Conservation (phyloP, 805 yeast genomes). For the Hyphopichia homilentoma region DNA sequence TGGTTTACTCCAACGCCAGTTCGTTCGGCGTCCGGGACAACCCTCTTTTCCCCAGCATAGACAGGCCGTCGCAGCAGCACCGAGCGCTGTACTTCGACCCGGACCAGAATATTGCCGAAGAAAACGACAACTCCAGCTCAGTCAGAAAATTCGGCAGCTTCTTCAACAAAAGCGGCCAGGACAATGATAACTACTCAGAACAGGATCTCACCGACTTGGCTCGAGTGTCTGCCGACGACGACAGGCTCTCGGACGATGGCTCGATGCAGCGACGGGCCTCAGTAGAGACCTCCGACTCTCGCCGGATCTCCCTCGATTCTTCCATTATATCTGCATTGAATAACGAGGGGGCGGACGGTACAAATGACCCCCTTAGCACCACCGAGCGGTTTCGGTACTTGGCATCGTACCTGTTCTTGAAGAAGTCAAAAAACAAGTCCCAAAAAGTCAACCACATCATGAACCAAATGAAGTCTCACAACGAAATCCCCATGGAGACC, state of each 20-base stretch:
- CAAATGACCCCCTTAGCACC: slow-evolving; percentile 5
- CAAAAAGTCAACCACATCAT: slow-evolving; percentile 8
- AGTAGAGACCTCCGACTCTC: too few relatives aligned
- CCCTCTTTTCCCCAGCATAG: neutral
- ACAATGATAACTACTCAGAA: too few relatives aligned
- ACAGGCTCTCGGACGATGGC: too few relatives aligned
- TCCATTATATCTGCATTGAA: too few relatives aligned
- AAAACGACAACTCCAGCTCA: slow-evolving; percentile 4
- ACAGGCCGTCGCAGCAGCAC: neutral
- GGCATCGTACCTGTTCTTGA: slow-evolving; percentile 17
- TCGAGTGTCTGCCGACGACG: too few relatives aligned
- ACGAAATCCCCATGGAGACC: slow-evolving; percentile 13
- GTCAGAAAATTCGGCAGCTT: slow-evolving; percentile 7
- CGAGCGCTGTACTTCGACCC: neutral
- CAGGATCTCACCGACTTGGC: slow-evolving; percentile 9
- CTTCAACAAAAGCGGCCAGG: slow-evolving; percentile 5
- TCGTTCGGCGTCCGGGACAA: slow-evolving; percentile 2
- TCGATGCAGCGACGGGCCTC: too few relatives aligned
- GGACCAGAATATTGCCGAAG: slow-evolving; percentile 1
- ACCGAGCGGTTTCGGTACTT: slow-evolving; percentile 22
- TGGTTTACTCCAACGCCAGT: slow-evolving; percentile 2
- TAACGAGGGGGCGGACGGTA: slow-evolving; percentile 3
- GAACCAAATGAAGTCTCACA: slow-evolving; percentile 6
- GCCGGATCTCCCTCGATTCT: too few relatives aligned
- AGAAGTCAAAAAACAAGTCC: slow-evolving; percentile 7